Evolutionary conservation across 495 filamentous ascomycete genomes (phyloP), one percentile per base, ranked within the genome.

Genomic region (Hypoxylon fuscum): DNA sequence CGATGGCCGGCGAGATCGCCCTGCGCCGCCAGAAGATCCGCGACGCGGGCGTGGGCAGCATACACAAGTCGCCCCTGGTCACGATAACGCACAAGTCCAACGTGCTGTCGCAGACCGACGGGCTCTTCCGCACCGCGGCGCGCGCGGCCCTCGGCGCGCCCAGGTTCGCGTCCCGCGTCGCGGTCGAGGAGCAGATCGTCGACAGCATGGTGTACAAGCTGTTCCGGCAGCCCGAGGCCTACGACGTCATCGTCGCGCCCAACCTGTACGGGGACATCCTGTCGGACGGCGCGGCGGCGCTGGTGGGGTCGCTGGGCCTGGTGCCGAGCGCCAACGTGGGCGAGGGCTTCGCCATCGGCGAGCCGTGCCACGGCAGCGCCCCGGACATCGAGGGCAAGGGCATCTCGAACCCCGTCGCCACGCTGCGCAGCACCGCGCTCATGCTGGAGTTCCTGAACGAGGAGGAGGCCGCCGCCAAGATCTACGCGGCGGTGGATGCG

Each of bases 141-240:
- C 84, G 87, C 59, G 76, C 77, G 25, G 89, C 90, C 9, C 90
- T 97, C 14, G 81, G 86, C 20, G 80, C 78, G 27, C 66, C 84
- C 18, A 82, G 79, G 55, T 95, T 88, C 77, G 68, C 68, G 1
- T 8, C 7, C 18, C 27, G 31, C 10, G 79, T 98, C 25, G 77
- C 78, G 21, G 85, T 96, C 44, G 96, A 98, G 73, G 95, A 98
- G 82, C 95, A 98, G 82, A 98, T 98, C 64, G 94, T 98, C 55
- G 95, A 98, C 75, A 90, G 87, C 34, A 98, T 98, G 95, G 92
- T 98, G 35, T 98, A 98, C 85, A 98, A 98, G 83, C 88, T 98
- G 40, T 97, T 98, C 87, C 92, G 92, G 12, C 90, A 97, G 77
- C 95, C 95, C 43, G 85, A 86, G 61, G 85, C 85, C 66, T 98